phyloP scores from a whole-genome alignment of 306 rosid genomes.

The Casuarina equisetifolia region DNA sequence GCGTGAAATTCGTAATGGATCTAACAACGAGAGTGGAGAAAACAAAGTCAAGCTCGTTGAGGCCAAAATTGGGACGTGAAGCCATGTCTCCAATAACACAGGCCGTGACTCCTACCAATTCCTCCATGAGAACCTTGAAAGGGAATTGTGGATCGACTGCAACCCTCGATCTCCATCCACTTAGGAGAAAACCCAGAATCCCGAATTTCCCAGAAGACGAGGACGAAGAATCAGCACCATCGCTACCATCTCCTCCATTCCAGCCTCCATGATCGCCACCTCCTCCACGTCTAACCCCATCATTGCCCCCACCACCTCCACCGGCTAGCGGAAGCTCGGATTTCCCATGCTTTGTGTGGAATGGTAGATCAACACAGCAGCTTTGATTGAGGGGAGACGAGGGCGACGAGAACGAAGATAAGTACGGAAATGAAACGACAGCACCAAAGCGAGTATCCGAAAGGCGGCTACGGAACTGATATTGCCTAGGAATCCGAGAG shows the following conservation, averaged over 20 bases:
- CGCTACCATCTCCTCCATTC: constrained; percentile 36
- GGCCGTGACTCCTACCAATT: constrained; percentile 80
- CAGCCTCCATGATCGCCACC: constrained; percentile 28
- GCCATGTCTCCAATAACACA: constrained; percentile 98
- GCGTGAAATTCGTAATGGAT: constrained; percentile 78
- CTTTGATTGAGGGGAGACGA: constrained; percentile 10
- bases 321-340: constrained; percentile 50
- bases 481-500: constrained; percentile 39
- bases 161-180: constrained; percentile 93
- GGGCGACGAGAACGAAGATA: constrained; percentile 26
- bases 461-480: background rate
- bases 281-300: constrained; percentile 47
- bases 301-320: constrained; percentile 49
- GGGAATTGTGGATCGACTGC: constrained; percentile 98
- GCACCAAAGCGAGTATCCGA: constrained; percentile 4
- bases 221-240: constrained; percentile 32
- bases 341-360: constrained; percentile 27
- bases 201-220: constrained; percentile 39
- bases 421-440: constrained; percentile 38
- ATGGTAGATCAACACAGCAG: constrained; percentile 34
- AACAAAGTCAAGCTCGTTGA: constrained; percentile 93
- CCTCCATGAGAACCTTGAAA: constrained; percentile 95
- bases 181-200: constrained; percentile 55
- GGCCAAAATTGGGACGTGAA: constrained; percentile 91
- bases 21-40: constrained; percentile 97